These are phyloP conservation scores for Dendrobium catenatum DNA, from an alignment of 106 monocot genomes.

Conservation along the genomic window DNA sequence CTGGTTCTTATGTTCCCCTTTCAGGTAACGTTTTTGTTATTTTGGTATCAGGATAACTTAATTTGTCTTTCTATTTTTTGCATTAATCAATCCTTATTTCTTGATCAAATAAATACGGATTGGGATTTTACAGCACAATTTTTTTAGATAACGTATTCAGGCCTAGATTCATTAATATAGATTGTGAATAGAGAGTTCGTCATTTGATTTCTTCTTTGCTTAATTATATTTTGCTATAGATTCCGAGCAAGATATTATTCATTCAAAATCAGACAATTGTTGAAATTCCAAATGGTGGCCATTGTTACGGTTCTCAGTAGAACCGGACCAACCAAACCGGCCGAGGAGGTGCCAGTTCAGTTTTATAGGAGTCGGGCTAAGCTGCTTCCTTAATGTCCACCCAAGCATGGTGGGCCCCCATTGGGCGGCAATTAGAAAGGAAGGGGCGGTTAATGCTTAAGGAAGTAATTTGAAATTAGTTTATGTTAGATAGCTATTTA, in stretches of 20 bases:
- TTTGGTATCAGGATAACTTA: not conserved
- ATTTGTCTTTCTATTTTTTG: not conserved
- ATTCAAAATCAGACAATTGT: not conserved
- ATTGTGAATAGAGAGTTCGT: too few species aligned
- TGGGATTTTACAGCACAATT: not conserved
- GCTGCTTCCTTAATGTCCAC: too few species aligned
- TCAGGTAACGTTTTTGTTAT: slow-evolving; percentile 46
- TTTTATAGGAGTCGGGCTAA: too few species aligned
- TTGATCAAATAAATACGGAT: not conserved
- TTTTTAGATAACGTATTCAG: not conserved
- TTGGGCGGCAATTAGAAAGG: too few species aligned
- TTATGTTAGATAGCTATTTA: too few species aligned
- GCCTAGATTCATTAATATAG: not conserved
- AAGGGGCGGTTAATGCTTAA: too few species aligned
- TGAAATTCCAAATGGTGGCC: not conserved
- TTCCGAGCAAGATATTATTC: not conserved
- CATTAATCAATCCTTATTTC: not conserved
- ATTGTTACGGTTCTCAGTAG: not conserved
- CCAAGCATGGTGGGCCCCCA: too few species aligned
- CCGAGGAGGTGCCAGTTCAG: too few species aligned
- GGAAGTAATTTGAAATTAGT: too few species aligned
- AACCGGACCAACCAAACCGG: too few species aligned
- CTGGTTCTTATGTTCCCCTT: slow-evolving; percentile 89
- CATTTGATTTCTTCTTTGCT: too few species aligned
- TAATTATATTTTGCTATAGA: not conserved